Percentiles rank a stretch among this genome's conserved stretches.
Conservation (phyloP, 768 basidiomycete species). For the Cyathus striatus region DNA sequence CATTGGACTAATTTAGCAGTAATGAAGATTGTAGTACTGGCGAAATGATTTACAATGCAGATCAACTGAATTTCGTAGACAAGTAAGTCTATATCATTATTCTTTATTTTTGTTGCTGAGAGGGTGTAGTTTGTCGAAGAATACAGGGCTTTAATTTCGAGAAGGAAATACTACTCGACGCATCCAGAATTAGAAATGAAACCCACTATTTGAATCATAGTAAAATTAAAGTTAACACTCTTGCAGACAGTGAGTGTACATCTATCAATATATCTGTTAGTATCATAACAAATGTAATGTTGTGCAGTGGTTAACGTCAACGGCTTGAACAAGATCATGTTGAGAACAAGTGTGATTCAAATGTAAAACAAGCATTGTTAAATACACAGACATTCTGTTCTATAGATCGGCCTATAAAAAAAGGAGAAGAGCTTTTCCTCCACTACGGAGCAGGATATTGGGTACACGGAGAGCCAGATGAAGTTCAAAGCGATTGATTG, state of each 20-base stretch:
- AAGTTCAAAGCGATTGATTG: too few relatives aligned
- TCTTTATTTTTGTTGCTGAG: neutral
- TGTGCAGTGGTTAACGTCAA: slow-evolving; percentile 7
- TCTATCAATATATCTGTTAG: neutral
- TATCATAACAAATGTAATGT: neutral
- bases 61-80: neutral
- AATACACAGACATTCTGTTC: neutral
- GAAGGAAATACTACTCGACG: slow-evolving; percentile 5
- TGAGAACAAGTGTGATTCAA: slow-evolving; percentile 6
- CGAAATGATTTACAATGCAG: neutral
- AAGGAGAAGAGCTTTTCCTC: slow-evolving; percentile 11
- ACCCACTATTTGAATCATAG: slow-evolving; percentile 9
- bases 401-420: slow-evolving; percentile 6
- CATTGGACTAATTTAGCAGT: too few relatives aligned
- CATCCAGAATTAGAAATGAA: slow-evolving; percentile 5
- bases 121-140: slow-evolving; percentile 1
- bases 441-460: slow-evolving; percentile 11
- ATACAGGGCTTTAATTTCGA: slow-evolving; percentile 10
- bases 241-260: slow-evolving; percentile 4
- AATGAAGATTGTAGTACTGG: too few relatives aligned
- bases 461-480: neutral
- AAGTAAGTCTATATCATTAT: slow-evolving; percentile 5
- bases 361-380: too few relatives aligned
- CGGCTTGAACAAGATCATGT: slow-evolving; percentile 8
- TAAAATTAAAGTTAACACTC: slow-evolving; percentile 2